Evolutionary conservation across 495 filamentous ascomycete genomes (phyloP), one percentile per base, ranked within the genome.

Genomic region (Acidiella bohemica): DNA sequence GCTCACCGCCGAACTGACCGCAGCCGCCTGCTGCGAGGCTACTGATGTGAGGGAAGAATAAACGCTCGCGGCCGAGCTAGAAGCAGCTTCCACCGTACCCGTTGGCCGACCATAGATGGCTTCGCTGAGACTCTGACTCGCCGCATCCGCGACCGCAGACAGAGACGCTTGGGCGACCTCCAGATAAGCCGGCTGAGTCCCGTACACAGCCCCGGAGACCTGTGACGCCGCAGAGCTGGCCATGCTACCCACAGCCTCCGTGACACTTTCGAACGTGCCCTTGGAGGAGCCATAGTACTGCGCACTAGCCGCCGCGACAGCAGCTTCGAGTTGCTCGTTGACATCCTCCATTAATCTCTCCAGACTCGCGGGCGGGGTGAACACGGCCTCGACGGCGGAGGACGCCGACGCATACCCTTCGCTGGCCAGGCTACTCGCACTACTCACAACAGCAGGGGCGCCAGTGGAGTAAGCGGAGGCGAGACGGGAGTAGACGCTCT

Each of bases 401-500:
- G 69, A 72, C 3, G 73, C 78, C 4, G 72, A 68, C 10, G 61
- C 66, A 43, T 78, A 78, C 11, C 63, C 67, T 33, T 75, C 68
- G 31, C 58, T 64, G n/a, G 67, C 67, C 34, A 67, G 70, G 43
- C 67, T 72, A 8, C 17, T 27, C 2, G 36, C 36, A 7, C 20
- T 26, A 14, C 71, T 67, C 4, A 36, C 53, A 11, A 39, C 50
- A 20, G 32, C 59, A 21, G 66, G 72, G 32, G 76, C 74, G 0
- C 67, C 67, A 1, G 67, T 71, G 46, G 72, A 64, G 51, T 76
- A 76, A 2, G 76, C 81, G 2, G 71, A 73, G 23, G 67, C 68
- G 5, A 94, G 67, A 16, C 78, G 71, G 39, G 64, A 75, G 63
- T 85, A 71, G 0, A 87, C 78, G 41, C 78, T 81, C 47, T 94